Percentiles rank a stretch among this genome's conserved stretches.
These are phyloP conservation scores for Debaryomyces nepalensis DNA, from an alignment of 1,139 yeast species.

Conservation along the genomic window DNA sequence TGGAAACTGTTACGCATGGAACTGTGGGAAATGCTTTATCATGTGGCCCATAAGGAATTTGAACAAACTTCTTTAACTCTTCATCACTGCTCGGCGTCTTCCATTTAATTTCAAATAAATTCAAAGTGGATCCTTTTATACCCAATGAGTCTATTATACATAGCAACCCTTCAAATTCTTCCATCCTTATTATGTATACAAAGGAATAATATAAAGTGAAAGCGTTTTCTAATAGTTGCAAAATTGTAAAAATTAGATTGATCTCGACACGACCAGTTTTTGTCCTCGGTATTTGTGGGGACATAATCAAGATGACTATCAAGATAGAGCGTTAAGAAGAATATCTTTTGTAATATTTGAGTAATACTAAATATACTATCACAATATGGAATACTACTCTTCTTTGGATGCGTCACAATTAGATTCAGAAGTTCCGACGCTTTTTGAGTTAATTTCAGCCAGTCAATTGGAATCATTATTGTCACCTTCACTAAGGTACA, in stretches of 20 bases:
- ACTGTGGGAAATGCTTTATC: constrained; percentile 14
- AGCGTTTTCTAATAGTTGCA: neutral
- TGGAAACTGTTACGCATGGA: constrained; percentile 17
- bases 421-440: constrained; percentile 77
- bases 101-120: constrained; percentile 23
- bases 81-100: constrained; percentile 7
- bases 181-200: constrained; percentile 21
- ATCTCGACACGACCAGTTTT: constrained; percentile 8
- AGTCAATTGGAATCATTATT: constrained; percentile 76
- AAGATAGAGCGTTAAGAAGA: neutral
- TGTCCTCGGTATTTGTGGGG: constrained; percentile 16
- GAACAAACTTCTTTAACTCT: constrained; percentile 15
- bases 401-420: constrained; percentile 76
- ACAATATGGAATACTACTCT: constrained; percentile 79
- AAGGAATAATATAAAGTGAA: neutral
- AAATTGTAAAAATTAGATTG: constrained; percentile 1
- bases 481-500: constrained; percentile 81
- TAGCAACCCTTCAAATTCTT: constrained; percentile 26
- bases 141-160: constrained; percentile 25
- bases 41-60: constrained; percentile 19
- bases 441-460: constrained; percentile 82
- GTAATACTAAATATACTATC: neutral
- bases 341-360: neutral
- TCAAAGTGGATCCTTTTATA: constrained; percentile 24
- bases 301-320: neutral